These are phyloP conservation scores for Amanita molliuscula DNA, from an alignment of 768 basidiomycete species.

Conservation along the genomic window DNA sequence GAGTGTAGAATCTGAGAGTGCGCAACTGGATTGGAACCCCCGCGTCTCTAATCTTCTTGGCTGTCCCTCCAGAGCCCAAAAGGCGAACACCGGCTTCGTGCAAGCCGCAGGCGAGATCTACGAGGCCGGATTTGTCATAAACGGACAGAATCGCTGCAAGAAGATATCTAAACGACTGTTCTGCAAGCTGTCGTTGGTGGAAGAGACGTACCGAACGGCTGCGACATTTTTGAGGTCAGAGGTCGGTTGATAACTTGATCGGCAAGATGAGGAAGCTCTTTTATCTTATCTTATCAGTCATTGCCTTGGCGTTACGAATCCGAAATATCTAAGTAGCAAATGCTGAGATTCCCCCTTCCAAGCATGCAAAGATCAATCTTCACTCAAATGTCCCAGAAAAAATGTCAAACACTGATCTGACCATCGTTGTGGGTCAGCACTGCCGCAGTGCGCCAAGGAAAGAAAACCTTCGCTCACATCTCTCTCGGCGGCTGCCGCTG, in stretches of 20 bases:
- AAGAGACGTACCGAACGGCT: neutral
- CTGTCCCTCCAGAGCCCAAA: constrained; percentile 93
- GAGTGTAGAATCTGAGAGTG: constrained; percentile 10
- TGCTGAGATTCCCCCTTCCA: neutral
- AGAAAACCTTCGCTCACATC: neutral
- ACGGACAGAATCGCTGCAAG: constrained; percentile 79
- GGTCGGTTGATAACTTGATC: too few relatives aligned
- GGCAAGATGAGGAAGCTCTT: too few relatives aligned
- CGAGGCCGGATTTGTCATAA: constrained; percentile 87
- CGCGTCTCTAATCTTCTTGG: constrained; percentile 93
- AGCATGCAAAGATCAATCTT: too few relatives aligned
- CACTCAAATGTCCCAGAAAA: constrained; percentile 1
- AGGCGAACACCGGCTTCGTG: constrained; percentile 74
- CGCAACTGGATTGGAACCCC: constrained; percentile 84
- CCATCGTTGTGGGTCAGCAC: neutral
- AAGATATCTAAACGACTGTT: neutral
- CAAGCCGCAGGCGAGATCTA: constrained; percentile 85
- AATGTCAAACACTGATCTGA: constrained; percentile 6
- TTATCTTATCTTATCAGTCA: neutral
- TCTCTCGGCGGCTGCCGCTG: neutral
- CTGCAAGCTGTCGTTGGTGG: neutral
- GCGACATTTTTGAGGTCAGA: neutral
- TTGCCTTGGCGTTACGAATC: too few relatives aligned
- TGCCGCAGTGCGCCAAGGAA: neutral
- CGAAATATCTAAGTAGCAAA: too few relatives aligned